Evolutionary conservation across 83 land plant species (phyloP), one percentile per base, ranked within the genome.

Genomic region (Picea abies): DNA sequence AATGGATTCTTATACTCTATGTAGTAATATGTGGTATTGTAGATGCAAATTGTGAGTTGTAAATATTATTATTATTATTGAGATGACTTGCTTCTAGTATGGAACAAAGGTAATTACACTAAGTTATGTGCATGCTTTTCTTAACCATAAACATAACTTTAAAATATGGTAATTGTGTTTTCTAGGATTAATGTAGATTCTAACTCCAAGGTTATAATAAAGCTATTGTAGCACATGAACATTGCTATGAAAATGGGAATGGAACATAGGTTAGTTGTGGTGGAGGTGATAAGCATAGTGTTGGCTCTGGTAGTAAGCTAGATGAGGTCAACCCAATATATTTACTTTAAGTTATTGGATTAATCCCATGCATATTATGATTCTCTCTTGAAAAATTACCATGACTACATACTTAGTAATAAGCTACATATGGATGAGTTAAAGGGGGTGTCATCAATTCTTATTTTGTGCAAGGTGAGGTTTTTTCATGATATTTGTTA

Each of bases 351-450:
- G 83, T 94, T 92, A 65, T 94, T 95, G 0, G 96, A 94, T 63
- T 94, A 94, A 10, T 90, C 93, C 15, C 96, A 94, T 82, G 93
- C 94, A 3, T 89, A 93, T n/a, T 94, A 90, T 75, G 94, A 89
- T 11, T 89, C 95, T 29, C 87, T 94, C 3, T 88, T 92, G 32
- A 90, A 92, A 77, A 94, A 90, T 15, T 89, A 94, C 23, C 85
- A 90, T 76, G 94, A 94, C 81, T 87, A 92, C 35, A 90, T 94
- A 63, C 86, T 85, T 26, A 94, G 94, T 60, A 91, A 94, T 63
- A 92, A 89, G 86, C 82, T 94, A 5, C 90, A 94, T 82, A 95
- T 90, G 3, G 96, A 94, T 2, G 70, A 89, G 41, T 66, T 94
- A 12, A 91, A 90, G 76, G 58, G 87, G 4, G 93, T 86, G 0